Base-by-base conservation (phyloP, 1,284 basidiomycete genomes). In the Bothia castanella region DNA sequence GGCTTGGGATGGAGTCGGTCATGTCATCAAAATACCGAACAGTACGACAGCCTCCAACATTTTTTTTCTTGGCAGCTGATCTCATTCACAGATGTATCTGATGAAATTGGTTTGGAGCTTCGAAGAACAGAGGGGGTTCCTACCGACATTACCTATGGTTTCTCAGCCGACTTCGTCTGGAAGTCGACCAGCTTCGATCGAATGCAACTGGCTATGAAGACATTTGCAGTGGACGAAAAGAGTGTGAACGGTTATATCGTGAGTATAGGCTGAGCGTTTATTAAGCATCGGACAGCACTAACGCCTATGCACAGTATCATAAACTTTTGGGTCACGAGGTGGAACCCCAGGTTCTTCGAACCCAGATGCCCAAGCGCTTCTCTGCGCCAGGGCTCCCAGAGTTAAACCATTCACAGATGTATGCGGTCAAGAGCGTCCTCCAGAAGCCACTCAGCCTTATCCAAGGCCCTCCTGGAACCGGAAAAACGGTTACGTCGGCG, bases 141-240 rank as follows among this genome's bases (percentile, higher is more conserved):
- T 3, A 83, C 87, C 19, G 94, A 99, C 44, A 85, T 94, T 72
- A 96, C 92, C 0, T 92, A 96, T 64, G 92, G 93, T 61, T 99
- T 97, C 65, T 87, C 90, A 0, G 95, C 88, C 37, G 97, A 99
- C 68, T 99, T 99, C 64, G 94, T 99, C 14, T 99, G 97, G 97
- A 99, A 99, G 71, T 94, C 93, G 8, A 99, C 97, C 1, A 97
- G 93, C 66, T 99, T 99, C 62, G 96, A 98, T 69, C 83, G 97
- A 47, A 99, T 99, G 97, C 97, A 99, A 68, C 78, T 92, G 43
- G 97, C 97, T 2, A 97, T 99, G 94, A 97, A 97, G 78, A 97
- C 94, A 2, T 99, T 99, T 69, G 96, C 97, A 11, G 89, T 98
- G 21, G 96, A 99, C 62, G 96, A 99, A 72, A 97, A 97, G 78